Evolutionary conservation across 2,329 filamentous ascomycete genomes (phyloP), one percentile per base, ranked within the genome.

Genomic region (Didymella segeticola): DNA sequence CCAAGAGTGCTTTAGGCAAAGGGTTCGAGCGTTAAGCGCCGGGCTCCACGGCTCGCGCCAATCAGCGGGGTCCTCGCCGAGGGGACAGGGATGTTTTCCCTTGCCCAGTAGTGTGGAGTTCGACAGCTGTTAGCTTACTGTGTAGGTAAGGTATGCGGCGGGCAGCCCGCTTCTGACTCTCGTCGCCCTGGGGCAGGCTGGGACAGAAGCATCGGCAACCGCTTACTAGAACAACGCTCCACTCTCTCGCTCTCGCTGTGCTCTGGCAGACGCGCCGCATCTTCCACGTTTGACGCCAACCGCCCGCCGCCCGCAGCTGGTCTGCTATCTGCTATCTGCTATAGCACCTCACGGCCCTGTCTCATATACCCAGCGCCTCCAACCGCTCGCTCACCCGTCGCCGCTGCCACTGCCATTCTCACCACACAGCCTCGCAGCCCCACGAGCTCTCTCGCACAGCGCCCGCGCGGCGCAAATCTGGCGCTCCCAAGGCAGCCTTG

Each of bases 391-490:
- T 45, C 55, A 57, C 53, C 50, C 53, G 53, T 57, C 60, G 47
- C 33, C 53, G 45, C 47, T 50, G 27, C 56, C 62, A 56, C 63
- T 62, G 46, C 52, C 47, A 25, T 60, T 62, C 52, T 52, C 38
- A 36, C 36, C 53, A 31, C 51, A 45, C 43, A 52, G 57, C 42
- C 58, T 49, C 59, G 43, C 47, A 50, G 51, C 47, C 53, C 55
- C 41, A 20, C 52, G 23, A 42, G 42, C 53, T 47, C 46, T 47
- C 46, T 23, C 34, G 41, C 34, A 48, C 52, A 52, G 43, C 45
- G 55, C 58, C 39, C 17, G 43, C 58, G 60, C 66, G 56, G 58
- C 64, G 59, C 64, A 65, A 58, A 23, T 47, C 59, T 64, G 69
- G 64, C 65, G 61, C 66, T 60, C 56, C 47, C 19, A 49, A 57